phyloP scores from a whole-genome alignment of 2,329 filamentous ascomycete species.

The Cladobotryum protrusum region DNA sequence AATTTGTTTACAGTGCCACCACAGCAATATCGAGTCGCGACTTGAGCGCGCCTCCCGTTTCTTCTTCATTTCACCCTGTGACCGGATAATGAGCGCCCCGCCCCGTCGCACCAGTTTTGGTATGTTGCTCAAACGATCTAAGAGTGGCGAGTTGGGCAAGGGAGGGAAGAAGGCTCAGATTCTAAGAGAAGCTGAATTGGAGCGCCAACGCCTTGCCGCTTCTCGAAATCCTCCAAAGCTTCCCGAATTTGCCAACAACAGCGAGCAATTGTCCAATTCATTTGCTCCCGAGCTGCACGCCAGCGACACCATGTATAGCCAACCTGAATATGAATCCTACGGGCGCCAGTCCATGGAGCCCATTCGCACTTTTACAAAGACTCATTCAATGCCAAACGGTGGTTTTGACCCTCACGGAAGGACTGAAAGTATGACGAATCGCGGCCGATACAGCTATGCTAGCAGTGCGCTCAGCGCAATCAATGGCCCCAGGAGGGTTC shows the following conservation, averaged over 20 bases:
- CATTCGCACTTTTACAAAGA: constrained; percentile 35
- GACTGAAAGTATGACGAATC: constrained; percentile 92
- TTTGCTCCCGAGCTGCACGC: constrained; percentile 51
- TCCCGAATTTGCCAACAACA: constrained; percentile 46
- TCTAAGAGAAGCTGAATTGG: constrained; percentile 43
- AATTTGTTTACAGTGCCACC: background rate
- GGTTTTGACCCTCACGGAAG: constrained; percentile 72
- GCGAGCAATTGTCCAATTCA: constrained; percentile 40
- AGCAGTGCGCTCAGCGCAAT: constrained; percentile 85
- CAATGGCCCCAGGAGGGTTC: constrained; percentile 86
- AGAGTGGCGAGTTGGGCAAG: constrained; percentile 59
- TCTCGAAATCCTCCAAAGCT: constrained; percentile 45
- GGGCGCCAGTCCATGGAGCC: constrained; percentile 48
- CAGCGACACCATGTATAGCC: constrained; percentile 48
- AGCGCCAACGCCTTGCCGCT: constrained; percentile 44
- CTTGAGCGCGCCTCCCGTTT: background rate
- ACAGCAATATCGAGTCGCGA: background rate
- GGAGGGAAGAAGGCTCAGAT: constrained; percentile 55
- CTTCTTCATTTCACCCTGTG: background rate
- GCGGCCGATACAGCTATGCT: constrained; percentile 92
- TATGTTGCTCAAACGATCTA: constrained; percentile 60
- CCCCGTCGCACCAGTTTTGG: constrained; percentile 41
- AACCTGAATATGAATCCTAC: constrained; percentile 10
- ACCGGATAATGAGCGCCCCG: constrained; percentile 20
- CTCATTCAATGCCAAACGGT: constrained; percentile 55